Conservation (phyloP, 306 rosid genomes). For the Acacia confusa region DNA sequence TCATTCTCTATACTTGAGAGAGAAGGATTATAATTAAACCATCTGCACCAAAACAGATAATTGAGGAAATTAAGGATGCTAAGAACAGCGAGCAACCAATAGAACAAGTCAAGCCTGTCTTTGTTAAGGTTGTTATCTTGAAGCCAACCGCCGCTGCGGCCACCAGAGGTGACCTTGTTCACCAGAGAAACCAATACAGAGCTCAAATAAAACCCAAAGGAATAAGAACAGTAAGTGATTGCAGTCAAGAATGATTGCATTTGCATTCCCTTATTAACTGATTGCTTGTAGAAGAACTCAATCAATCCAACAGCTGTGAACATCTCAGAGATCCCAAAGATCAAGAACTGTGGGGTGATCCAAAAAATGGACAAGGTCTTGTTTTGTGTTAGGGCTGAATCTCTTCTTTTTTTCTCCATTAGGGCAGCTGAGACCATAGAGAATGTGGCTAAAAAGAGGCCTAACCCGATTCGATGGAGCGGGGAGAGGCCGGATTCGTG, state of each 20-base stretch:
- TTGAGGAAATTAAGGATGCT: slow-evolving; percentile 67
- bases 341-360: slow-evolving; percentile 94
- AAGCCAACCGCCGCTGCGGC: slow-evolving; percentile 70
- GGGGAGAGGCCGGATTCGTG: slow-evolving; percentile 89
- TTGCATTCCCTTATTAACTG: slow-evolving; percentile 41
- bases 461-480: slow-evolving; percentile 70
- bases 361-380: slow-evolving; percentile 76
- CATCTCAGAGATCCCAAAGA: slow-evolving; percentile 94
- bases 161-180: slow-evolving; percentile 53
- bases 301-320: slow-evolving; percentile 70
- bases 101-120: slow-evolving; percentile 70
- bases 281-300: slow-evolving; percentile 73
- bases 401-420: slow-evolving; percentile 78
- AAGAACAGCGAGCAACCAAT: slow-evolving; percentile 63
- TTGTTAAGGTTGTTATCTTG: slow-evolving; percentile 58
- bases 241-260: slow-evolving; percentile 75
- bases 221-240: slow-evolving; percentile 66
- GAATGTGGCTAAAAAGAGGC: slow-evolving; percentile 81
- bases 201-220: slow-evolving; percentile 70
- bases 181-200: slow-evolving; percentile 59
- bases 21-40: slow-evolving; percentile 52
- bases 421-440: slow-evolving; percentile 93
- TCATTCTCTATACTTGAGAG: slow-evolving; percentile 27
- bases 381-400: slow-evolving; percentile 45
- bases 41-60: slow-evolving; percentile 61